A percentile compares a stretch with the other conserved stretches of the same genome.
These are phyloP conservation scores for Aspergillus sp. DNA, from an alignment of 2,329 filamentous ascomycete genomes.

Conservation along the genomic window DNA sequence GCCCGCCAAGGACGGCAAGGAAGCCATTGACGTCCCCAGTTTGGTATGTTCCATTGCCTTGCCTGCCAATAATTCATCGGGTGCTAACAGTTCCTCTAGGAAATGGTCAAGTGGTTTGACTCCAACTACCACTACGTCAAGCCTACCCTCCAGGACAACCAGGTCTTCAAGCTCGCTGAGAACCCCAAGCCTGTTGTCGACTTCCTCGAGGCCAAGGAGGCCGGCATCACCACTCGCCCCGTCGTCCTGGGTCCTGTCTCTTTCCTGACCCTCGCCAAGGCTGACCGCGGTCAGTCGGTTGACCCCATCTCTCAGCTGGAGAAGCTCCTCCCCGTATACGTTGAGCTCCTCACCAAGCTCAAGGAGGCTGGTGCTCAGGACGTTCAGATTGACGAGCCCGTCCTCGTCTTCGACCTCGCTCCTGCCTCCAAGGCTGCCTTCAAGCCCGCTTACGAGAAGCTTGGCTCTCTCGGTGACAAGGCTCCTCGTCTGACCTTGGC, in stretches of 20 bases:
- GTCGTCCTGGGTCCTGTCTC: constrained; percentile 93
- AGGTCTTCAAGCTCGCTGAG: constrained; percentile 81
- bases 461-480: constrained; percentile 61
- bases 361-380: constrained; percentile 93
- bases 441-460: constrained; percentile 93
- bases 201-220: constrained; percentile 96
- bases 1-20: constrained; percentile 47
- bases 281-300: constrained; percentile 87
- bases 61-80: not conserved
- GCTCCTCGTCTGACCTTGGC: constrained; percentile 83
- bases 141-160: constrained; percentile 93
- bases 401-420: constrained; percentile 89
- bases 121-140: constrained; percentile 99
- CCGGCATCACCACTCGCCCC: constrained; percentile 83
- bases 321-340: constrained; percentile 90
- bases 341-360: constrained; percentile 83
- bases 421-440: constrained; percentile 90
- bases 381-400: constrained; percentile 96
- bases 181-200: constrained; percentile 90
- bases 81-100: constrained; percentile 35
- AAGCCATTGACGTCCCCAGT: constrained; percentile 72
- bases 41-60: constrained; percentile 45
- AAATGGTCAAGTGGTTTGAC: constrained; percentile 99
- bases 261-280: constrained; percentile 96
- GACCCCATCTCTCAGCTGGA: constrained; percentile 89